A percentile compares a stretch with the other conserved stretches of the same genome.
phyloP scores from a whole-genome alignment of 352 stramenopile species.

The Lagenidium sp. region DNA sequence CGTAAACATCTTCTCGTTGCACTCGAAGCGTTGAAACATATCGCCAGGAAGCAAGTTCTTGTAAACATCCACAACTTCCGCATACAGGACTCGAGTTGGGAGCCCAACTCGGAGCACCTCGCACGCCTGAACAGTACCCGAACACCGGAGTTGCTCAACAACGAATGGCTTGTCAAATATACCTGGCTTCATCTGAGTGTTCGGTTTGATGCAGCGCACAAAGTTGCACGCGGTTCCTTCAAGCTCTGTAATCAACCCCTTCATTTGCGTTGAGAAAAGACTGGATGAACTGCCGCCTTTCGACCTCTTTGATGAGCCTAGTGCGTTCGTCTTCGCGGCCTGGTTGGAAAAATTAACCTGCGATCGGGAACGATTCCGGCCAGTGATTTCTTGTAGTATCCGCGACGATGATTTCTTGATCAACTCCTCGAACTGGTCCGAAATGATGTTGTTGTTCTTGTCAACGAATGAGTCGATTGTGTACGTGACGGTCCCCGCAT shows the following conservation, averaged over 20 bases:
- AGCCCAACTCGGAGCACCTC: slow-evolving; percentile 75
- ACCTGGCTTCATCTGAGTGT: slow-evolving; percentile 89
- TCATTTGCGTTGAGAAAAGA: slow-evolving; percentile 80
- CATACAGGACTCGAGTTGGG: slow-evolving; percentile 79
- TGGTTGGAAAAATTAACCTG: slow-evolving; percentile 21
- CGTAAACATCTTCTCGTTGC: slow-evolving; percentile 82
- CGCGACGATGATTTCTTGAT: slow-evolving; percentile 69
- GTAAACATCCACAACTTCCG: slow-evolving; percentile 80
- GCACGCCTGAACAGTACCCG: slow-evolving; percentile 67
- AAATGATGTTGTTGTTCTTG: slow-evolving; percentile 90
- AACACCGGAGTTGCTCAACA: slow-evolving; percentile 67
- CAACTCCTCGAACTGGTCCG: slow-evolving; percentile 83
- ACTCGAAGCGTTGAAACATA: slow-evolving; percentile 66
- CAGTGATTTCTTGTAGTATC: slow-evolving; percentile 60
- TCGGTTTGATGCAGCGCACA: slow-evolving; percentile 95
- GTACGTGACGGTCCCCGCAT: slow-evolving; percentile 79
- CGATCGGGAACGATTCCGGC: slow-evolving; percentile 34
- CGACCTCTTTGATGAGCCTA: slow-evolving; percentile 35
- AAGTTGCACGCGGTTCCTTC: slow-evolving; percentile 89
- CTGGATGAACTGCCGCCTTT: slow-evolving; percentile 66
- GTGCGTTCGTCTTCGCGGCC: slow-evolving; percentile 43
- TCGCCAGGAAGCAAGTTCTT: slow-evolving; percentile 49
- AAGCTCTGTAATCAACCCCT: slow-evolving; percentile 72
- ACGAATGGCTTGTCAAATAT: slow-evolving; percentile 71
- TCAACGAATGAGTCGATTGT: slow-evolving; percentile 81